A percentile compares a stretch with the other conserved stretches of the same genome.
phyloP scores from a whole-genome alignment of 768 basidiomycete genomes.

The Royoungia palumana region DNA sequence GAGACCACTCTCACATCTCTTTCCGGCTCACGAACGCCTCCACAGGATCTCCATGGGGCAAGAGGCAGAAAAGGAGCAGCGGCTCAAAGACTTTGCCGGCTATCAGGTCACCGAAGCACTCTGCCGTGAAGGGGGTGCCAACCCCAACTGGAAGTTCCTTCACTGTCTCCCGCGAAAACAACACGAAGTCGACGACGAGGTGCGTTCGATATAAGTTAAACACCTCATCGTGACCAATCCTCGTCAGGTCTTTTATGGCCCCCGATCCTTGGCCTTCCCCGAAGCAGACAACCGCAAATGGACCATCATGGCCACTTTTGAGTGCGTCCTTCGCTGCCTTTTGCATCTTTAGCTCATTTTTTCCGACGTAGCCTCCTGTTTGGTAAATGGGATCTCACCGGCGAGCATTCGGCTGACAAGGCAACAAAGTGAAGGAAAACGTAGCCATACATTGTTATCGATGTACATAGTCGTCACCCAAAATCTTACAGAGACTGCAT shows the following conservation, averaged over 20 bases:
- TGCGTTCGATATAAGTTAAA: constrained; percentile 21
- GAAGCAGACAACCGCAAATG: constrained; percentile 97
- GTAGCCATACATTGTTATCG: no score
- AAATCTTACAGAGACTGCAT: no score
- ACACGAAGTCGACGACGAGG: constrained; percentile 95
- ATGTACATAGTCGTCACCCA: background rate
- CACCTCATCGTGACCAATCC: background rate
- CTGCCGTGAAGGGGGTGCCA: constrained; percentile 76
- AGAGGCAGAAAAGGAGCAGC: constrained; percentile 87
- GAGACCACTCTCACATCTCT: no score
- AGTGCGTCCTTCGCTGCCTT: constrained; percentile 48
- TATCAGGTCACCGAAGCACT: constrained; percentile 93
- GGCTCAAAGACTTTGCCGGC: constrained; percentile 82
- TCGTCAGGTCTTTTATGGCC: constrained; percentile 84
- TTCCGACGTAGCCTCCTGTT: constrained; percentile 32
- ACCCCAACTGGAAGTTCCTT: constrained; percentile 88
- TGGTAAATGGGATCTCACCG: constrained; percentile 44
- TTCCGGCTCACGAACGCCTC: no score
- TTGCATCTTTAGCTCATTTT: background rate
- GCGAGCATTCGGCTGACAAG: constrained; percentile 19
- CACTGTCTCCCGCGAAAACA: constrained; percentile 93
- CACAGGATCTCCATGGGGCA: constrained; percentile 98
- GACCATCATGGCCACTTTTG: constrained; percentile 92
- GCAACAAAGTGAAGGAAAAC: background rate
- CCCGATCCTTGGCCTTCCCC: constrained; percentile 86